Conservation (phyloP, 2,329 filamentous ascomycete genomes). For the Tricladium varicosporioides region DNA sequence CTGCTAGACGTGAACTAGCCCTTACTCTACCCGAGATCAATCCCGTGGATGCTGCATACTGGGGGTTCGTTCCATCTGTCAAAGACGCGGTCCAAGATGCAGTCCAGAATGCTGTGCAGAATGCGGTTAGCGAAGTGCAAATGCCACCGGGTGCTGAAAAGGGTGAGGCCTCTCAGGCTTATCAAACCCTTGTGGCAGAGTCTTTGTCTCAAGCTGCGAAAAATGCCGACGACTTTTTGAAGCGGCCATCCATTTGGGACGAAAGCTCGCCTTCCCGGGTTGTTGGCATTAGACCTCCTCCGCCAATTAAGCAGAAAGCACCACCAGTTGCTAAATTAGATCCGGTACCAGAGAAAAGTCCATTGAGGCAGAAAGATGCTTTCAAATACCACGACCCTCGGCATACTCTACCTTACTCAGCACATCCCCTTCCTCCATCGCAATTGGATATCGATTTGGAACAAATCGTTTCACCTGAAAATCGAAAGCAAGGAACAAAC, state of each 20-base stretch:
- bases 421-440: constrained; percentile 1
- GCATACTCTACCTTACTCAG: constrained; percentile 3
- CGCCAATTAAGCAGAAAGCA: background rate
- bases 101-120: constrained; percentile 29
- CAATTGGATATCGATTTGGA: constrained; percentile 16
- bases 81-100: constrained; percentile 29
- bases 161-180: constrained; percentile 23
- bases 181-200: constrained; percentile 26
- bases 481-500: constrained; percentile 11
- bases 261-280: background rate
- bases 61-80: constrained; percentile 29
- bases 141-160: constrained; percentile 20
- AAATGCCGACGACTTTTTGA: constrained; percentile 27
- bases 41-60: constrained; percentile 26
- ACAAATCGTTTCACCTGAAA: constrained; percentile 7
- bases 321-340: background rate
- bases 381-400: background rate
- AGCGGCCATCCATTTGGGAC: constrained; percentile 21
- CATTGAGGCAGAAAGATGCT: background rate
- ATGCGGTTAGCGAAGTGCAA: constrained; percentile 24
- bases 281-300: background rate
- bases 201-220: constrained; percentile 23
- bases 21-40: constrained; percentile 1
- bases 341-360: background rate
- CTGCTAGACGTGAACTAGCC: background rate